Evolutionary conservation across 441 rosid genomes (phyloP).

Genomic region (Brassica hybrid): DNA sequence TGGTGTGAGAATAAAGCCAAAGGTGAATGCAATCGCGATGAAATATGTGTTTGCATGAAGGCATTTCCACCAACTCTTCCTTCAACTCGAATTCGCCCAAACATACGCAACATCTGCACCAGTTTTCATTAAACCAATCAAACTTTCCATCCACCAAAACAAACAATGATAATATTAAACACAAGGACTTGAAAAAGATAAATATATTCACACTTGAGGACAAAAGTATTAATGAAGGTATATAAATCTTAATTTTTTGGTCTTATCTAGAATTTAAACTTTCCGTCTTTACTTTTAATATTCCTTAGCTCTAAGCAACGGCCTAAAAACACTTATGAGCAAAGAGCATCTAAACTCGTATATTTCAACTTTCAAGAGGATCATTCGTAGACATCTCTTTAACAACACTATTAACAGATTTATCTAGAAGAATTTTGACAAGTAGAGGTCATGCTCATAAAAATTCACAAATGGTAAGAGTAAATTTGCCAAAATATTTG

Average conservation of each 20-base stretch:
- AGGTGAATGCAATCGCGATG: slow-evolving; percentile 81
- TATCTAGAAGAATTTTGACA: slow-evolving; percentile 10
- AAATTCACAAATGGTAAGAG: background rate
- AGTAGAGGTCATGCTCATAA: slow-evolving; percentile 4
- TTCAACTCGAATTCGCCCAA: slow-evolving; percentile 85
- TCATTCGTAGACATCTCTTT: slow-evolving; percentile 25
- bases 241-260: slow-evolving; percentile 2
- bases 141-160: background rate
- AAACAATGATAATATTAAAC: background rate
- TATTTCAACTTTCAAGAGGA: slow-evolving; percentile 26
- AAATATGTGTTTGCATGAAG: slow-evolving; percentile 86
- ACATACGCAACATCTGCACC: slow-evolving; percentile 86
- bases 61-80: slow-evolving; percentile 85
- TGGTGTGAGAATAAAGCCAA: slow-evolving; percentile 86
- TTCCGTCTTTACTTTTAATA: slow-evolving; percentile 34
- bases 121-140: slow-evolving; percentile 18
- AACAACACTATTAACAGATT: background rate
- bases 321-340: slow-evolving; percentile 30
- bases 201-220: slow-evolving; percentile 2
- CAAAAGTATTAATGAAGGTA: slow-evolving; percentile 5
- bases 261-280: slow-evolving; percentile 32
- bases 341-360: slow-evolving; percentile 37
- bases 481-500: background rate
- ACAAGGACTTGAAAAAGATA: background rate
- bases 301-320: slow-evolving; percentile 41